Evolutionary conservation across 1,284 basidiomycete genomes (phyloP).

Genomic region (Clitocybe nebularis): DNA sequence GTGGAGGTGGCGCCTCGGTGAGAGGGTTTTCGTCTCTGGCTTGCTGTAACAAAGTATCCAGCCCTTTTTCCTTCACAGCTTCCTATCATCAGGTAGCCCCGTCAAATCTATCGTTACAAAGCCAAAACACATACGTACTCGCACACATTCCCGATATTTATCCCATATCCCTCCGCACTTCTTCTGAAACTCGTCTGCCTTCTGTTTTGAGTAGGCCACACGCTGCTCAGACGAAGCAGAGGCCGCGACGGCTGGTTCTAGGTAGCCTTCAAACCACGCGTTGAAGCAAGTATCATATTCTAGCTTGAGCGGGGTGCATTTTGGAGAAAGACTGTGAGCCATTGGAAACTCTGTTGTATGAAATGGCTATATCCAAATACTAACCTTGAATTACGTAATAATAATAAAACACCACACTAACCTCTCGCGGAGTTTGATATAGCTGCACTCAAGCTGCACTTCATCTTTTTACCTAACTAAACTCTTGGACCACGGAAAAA

Average conservation of each 20-base stretch:
- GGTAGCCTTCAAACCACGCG: slow-evolving; percentile 93
- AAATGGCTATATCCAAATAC: too few species aligned
- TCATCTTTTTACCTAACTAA: too few species aligned
- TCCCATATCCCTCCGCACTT: slow-evolving; percentile 82
- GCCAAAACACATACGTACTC: slow-evolving; percentile 32
- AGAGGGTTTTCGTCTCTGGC: slow-evolving; percentile 82
- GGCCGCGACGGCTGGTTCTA: slow-evolving; percentile 66
- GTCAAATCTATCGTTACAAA: too few species aligned
- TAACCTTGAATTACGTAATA: too few species aligned
- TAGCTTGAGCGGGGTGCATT: slow-evolving; percentile 88
- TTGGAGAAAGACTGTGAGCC: slow-evolving; percentile 70
- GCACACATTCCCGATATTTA: slow-evolving; percentile 77
- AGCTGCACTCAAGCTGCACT: too few species aligned
- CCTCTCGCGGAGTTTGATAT: too few species aligned
- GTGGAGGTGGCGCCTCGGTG: slow-evolving; percentile 41
- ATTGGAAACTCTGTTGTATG: too few species aligned
- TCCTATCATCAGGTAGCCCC: slow-evolving; percentile 43
- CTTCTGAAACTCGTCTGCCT: slow-evolving; percentile 78
- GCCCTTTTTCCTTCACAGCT: slow-evolving; percentile 77
- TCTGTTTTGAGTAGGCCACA: slow-evolving; percentile 44
- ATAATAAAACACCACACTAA: too few species aligned
- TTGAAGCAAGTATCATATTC: slow-evolving; percentile 94
- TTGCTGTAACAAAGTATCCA: slow-evolving; percentile 74
- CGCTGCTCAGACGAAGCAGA: slow-evolving; percentile 37
- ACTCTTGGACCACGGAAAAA: too few species aligned